Evolutionary conservation across 2,329 filamentous ascomycete genomes (phyloP).

Genomic region (Xylariales sp.): DNA sequence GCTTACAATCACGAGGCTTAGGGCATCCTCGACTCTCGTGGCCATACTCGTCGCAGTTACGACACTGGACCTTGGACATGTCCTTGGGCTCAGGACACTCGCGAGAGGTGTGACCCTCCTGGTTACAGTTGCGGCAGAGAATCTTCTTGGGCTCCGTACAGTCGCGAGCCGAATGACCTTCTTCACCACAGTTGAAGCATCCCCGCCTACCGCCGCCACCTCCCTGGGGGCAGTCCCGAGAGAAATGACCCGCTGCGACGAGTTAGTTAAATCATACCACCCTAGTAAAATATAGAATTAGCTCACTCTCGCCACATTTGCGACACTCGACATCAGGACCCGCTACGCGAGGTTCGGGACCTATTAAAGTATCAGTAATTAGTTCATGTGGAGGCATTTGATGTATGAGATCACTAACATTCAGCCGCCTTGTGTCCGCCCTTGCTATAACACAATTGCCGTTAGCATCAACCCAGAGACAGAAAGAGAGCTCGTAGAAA

Average conservation of each 20-base stretch:
- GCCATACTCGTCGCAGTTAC: slow-evolving; percentile 64
- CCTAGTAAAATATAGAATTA: neutral
- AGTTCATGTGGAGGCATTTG: slow-evolving; percentile 25
- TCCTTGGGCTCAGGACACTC: slow-evolving; percentile 68
- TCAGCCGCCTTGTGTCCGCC: slow-evolving; percentile 63
- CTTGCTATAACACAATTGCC: slow-evolving; percentile 50
- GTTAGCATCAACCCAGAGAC: slow-evolving; percentile 13
- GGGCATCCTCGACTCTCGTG: slow-evolving; percentile 63
- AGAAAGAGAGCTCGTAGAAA: slow-evolving; percentile 1
- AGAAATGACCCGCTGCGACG: slow-evolving; percentile 68
- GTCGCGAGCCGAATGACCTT: slow-evolving; percentile 67
- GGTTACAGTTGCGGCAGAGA: slow-evolving; percentile 70
- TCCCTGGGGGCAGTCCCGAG: slow-evolving; percentile 72
- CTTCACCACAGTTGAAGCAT: slow-evolving; percentile 72
- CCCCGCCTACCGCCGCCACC: slow-evolving; percentile 59
- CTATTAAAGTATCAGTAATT: slow-evolving; percentile 43
- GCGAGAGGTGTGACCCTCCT: slow-evolving; percentile 69
- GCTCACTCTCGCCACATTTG: slow-evolving; percentile 71
- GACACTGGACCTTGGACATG: slow-evolving; percentile 57
- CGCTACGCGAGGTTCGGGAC: slow-evolving; percentile 69
- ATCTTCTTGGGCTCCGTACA: slow-evolving; percentile 61
- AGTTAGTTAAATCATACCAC: slow-evolving; percentile 32
- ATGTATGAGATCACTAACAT: slow-evolving; percentile 54
- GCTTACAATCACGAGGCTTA: slow-evolving; percentile 66
- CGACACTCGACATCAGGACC: slow-evolving; percentile 71